phyloP scores from a whole-genome alignment of 164 flowering plant species.

The Buxus sempervirens region DNA sequence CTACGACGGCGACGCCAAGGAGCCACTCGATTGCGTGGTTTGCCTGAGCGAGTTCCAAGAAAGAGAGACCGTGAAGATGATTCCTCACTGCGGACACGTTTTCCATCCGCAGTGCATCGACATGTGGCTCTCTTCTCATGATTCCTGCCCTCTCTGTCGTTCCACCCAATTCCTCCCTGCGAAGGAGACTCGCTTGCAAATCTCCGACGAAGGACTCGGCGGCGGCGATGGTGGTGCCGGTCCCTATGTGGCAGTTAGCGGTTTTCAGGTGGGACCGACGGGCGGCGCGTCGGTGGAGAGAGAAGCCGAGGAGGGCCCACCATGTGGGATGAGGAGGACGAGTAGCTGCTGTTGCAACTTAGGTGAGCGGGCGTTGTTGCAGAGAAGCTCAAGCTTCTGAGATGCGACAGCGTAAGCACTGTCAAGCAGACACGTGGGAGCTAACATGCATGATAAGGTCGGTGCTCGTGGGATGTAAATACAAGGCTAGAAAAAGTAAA shows the following conservation, averaged over 20 bases:
- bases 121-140: slow-evolving; percentile 50
- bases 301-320: neutral
- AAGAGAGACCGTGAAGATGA: slow-evolving; percentile 41
- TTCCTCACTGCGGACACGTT: slow-evolving; percentile 54
- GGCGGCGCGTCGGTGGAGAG: slow-evolving; percentile 2
- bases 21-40: slow-evolving; percentile 44
- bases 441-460: too few species aligned
- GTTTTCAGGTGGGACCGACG: neutral
- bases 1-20: slow-evolving; percentile 25
- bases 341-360: slow-evolving; percentile 22
- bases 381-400: slow-evolving; percentile 30
- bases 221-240: too few species aligned
- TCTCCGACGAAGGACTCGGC: neutral
- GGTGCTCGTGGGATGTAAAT: too few species aligned
- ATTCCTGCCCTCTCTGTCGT: slow-evolving; percentile 67
- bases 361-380: slow-evolving; percentile 13
- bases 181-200: neutral
- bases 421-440: too few species aligned
- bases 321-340: slow-evolving; percentile 18
- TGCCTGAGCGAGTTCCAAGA: slow-evolving; percentile 57
- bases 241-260: neutral
- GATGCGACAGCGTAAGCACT: too few species aligned
- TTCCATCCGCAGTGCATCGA: slow-evolving; percentile 62
- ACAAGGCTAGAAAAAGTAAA: too few species aligned
- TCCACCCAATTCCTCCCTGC: slow-evolving; percentile 20